Evolutionary conservation across 768 basidiomycete species (phyloP).

Genomic region (Mycena epipterygia): DNA sequence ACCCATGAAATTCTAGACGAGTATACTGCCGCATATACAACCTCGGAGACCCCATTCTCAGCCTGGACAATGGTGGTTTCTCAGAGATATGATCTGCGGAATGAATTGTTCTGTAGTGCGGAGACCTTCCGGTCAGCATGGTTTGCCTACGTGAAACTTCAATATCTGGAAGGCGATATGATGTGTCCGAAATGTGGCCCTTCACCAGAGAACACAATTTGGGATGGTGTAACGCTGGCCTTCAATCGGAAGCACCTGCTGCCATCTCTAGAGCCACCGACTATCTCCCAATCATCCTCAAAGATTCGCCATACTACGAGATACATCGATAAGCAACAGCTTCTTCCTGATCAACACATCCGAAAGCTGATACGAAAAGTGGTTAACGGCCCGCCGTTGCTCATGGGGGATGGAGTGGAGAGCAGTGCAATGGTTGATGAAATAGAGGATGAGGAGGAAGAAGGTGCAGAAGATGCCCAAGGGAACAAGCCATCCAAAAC

Average conservation of each 20-base stretch:
- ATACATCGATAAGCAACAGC: conserved; percentile 23
- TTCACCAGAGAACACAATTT: conserved; percentile 44
- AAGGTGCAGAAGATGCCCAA: not conserved
- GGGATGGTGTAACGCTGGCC: conserved; percentile 49
- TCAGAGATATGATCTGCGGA: conserved; percentile 37
- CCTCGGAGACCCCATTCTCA: conserved; percentile 52
- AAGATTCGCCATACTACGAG: conserved; percentile 8
- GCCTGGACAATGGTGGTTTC: conserved; percentile 42
- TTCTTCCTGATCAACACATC: not conserved
- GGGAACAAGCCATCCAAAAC: not conserved
- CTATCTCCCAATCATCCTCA: conserved; percentile 31
- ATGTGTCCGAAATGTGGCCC: conserved; percentile 44
- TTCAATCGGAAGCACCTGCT: conserved; percentile 46
- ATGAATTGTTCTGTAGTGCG: conserved; percentile 41
- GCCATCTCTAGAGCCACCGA: conserved; percentile 43
- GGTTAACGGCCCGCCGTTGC: not conserved
- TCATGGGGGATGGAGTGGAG: not conserved
- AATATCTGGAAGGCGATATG: conserved; percentile 42
- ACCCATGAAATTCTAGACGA: conserved; percentile 51
- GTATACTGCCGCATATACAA: conserved; percentile 47
- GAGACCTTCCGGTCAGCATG: conserved; percentile 48
- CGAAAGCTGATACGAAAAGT: not conserved
- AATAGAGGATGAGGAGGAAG: not conserved
- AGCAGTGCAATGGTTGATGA: no score
- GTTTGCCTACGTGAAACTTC: conserved; percentile 49